These are phyloP conservation scores for Leishmania mexicana DNA, from an alignment of 208 protist species.

Conservation along the genomic window DNA sequence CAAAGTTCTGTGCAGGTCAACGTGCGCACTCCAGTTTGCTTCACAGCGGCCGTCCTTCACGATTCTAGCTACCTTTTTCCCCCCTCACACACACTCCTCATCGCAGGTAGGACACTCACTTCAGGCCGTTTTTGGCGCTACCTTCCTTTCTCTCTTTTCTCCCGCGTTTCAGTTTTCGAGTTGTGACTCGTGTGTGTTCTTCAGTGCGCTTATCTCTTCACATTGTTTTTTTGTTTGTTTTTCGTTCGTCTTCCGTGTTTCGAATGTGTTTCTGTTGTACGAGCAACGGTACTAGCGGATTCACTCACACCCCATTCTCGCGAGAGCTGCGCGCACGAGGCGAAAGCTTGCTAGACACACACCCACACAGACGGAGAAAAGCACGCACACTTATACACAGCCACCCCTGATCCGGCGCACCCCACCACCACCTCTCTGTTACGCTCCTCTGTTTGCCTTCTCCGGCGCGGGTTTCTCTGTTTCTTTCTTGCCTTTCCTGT, in stretches of 20 bases:
- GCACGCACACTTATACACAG: neutral
- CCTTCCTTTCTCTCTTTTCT: neutral
- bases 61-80: neutral
- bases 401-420: neutral
- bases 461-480: neutral
- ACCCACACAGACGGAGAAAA: neutral
- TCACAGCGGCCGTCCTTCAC: neutral
- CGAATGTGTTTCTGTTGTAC: neutral
- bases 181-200: neutral
- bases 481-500: neutral
- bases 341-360: neutral
- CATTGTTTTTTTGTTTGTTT: constrained; percentile 5
- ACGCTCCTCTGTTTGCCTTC: neutral
- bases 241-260: neutral
- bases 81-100: neutral
- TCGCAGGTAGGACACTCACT: neutral
- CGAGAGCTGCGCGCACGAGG: neutral
- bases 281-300: neutral
- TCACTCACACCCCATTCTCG: neutral
- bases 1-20: neutral
- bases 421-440: neutral
- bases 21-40: constrained; percentile 2
- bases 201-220: neutral
- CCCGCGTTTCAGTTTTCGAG: neutral
- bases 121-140: neutral